Conservation (phyloP, 176 grass and related monocot species). For the Luzula sylvatica region DNA sequence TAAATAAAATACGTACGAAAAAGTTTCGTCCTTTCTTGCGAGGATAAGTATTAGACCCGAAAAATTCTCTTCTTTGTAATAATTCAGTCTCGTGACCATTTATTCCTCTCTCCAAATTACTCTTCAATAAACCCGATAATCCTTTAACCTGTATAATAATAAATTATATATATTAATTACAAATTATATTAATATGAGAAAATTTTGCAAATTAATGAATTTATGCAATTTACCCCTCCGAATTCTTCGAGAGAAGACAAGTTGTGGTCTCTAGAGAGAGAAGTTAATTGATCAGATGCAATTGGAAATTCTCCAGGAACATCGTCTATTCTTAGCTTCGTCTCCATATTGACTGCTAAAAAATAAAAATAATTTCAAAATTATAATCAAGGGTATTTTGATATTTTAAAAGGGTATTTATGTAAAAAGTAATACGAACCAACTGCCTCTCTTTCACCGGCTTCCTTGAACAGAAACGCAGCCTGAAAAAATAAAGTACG, state of each 20-base stretch:
- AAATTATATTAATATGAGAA: background rate
- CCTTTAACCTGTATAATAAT: slow-evolving; percentile 41
- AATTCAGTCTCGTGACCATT: slow-evolving; percentile 34
- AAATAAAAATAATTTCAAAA: background rate
- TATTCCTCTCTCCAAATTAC: slow-evolving; percentile 50
- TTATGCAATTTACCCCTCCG: slow-evolving; percentile 17
- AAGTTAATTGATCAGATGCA: slow-evolving; percentile 14
- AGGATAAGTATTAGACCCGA: slow-evolving; percentile 65
- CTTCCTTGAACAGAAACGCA: slow-evolving; percentile 84
- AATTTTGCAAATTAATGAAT: background rate
- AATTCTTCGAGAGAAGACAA: slow-evolving; percentile 22
- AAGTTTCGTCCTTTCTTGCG: slow-evolving; percentile 63
- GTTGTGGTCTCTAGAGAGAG: slow-evolving; percentile 24
- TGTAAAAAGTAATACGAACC: slow-evolving; percentile 27
- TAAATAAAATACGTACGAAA: slow-evolving; percentile 11
- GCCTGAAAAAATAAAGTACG: slow-evolving; percentile 49
- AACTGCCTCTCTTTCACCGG: slow-evolving; percentile 47
- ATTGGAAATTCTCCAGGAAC: slow-evolving; percentile 19
- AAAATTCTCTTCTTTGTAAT: slow-evolving; percentile 39
- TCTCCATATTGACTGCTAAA: slow-evolving; percentile 8
- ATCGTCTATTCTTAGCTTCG: slow-evolving; percentile 4
- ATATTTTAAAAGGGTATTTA: too few relatives aligned
- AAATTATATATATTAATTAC: background rate
- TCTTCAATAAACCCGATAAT: slow-evolving; percentile 57
- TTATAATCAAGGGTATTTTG: background rate